phyloP scores from a whole-genome alignment of 106 monocot genomes.

The Dioscorea zingiberensis region DNA sequence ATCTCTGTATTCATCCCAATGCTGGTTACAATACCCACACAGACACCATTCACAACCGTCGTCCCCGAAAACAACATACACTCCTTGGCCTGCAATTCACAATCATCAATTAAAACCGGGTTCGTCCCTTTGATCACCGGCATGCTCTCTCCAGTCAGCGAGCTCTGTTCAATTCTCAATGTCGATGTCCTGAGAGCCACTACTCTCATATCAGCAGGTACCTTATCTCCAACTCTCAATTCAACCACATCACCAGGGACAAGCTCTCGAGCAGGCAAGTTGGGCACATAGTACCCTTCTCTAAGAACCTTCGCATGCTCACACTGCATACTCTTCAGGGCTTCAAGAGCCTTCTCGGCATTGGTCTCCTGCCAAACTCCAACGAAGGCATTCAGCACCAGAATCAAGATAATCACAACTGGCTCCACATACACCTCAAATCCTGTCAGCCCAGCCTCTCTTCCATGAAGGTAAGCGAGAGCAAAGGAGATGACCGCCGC shows the following conservation, averaged over 20 bases:
- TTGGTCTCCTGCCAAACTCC: constrained; percentile 66
- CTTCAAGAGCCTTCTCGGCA: constrained; percentile 53
- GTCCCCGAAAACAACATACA: constrained; percentile 60
- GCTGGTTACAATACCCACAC: constrained; percentile 31
- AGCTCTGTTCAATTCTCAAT: constrained; percentile 52
- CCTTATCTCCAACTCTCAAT: constrained; percentile 50
- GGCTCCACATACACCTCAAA: constrained; percentile 51
- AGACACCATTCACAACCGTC: constrained; percentile 43
- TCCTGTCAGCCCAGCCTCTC: constrained; percentile 12
- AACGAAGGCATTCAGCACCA: constrained; percentile 47
- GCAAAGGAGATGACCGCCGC: constrained; percentile 57
- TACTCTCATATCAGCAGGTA: constrained; percentile 57
- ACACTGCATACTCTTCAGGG: constrained; percentile 55
- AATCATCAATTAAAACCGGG: constrained; percentile 34
- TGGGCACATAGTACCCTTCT: constrained; percentile 31
- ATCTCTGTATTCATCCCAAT: constrained; percentile 60
- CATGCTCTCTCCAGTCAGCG: constrained; percentile 62
- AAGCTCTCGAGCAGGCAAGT: constrained; percentile 43
- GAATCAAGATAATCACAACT: constrained; percentile 38
- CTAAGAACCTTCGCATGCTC: constrained; percentile 43
- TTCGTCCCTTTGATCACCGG: constrained; percentile 39
- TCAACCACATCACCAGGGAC: constrained; percentile 61
- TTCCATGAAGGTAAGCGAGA: constrained; percentile 37
- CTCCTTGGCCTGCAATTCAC: constrained; percentile 54
- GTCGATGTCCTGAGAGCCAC: constrained; percentile 39